Evolutionary conservation across 2,329 filamentous ascomycete genomes (phyloP).

Genomic region (Ophiocordyceps camponoti-saundersi): DNA sequence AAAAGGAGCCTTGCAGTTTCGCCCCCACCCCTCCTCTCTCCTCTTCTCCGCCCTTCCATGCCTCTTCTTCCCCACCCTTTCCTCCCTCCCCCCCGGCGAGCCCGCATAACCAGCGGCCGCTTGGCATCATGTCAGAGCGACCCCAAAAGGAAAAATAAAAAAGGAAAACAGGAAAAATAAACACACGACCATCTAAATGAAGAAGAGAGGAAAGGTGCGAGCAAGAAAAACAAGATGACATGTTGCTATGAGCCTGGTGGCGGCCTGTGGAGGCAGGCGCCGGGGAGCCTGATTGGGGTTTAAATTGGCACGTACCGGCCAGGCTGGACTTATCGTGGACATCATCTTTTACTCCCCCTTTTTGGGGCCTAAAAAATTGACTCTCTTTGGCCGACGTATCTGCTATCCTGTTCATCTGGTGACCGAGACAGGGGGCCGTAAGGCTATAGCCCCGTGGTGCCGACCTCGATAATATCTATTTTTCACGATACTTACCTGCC

Average conservation of each 20-base stretch:
- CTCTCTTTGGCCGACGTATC: too few species aligned
- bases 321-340: too few species aligned
- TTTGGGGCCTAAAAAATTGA: too few species aligned
- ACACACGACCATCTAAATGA: background rate
- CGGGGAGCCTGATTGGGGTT: too few species aligned
- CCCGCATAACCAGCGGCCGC: background rate
- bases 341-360: too few species aligned
- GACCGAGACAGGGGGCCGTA: too few species aligned
- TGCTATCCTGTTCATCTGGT: too few species aligned
- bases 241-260: background rate
- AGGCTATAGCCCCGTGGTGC: too few species aligned
- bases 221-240: background rate
- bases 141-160: background rate
- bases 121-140: background rate
- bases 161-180: background rate
- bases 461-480: too few species aligned
- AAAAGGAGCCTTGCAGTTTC: background rate
- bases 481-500: too few species aligned
- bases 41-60: background rate
- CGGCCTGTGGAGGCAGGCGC: too few species aligned
- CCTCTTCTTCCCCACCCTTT: background rate
- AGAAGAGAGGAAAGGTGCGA: background rate
- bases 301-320: too few species aligned
- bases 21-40: background rate
- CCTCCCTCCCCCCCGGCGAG: background rate